phyloP scores from a whole-genome alignment of 345 rosid species.

The Eucalyptus cloeziana region DNA sequence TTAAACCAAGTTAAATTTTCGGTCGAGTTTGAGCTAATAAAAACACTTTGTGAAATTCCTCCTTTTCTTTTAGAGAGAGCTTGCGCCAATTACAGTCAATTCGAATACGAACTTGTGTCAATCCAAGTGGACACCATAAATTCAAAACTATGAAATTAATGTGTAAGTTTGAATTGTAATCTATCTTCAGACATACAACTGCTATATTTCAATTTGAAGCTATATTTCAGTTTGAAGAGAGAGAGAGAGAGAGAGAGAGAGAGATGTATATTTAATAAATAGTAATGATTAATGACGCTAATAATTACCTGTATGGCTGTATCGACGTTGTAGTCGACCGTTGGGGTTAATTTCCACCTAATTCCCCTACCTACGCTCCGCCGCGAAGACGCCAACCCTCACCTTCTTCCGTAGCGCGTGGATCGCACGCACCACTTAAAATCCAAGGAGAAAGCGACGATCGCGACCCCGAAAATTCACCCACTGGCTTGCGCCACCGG shows the following conservation, averaged over 20 bases:
- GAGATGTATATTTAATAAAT: not conserved
- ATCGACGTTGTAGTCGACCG: not conserved
- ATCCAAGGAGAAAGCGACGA: not conserved
- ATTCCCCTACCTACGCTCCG: not conserved
- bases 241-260: too few relatives aligned
- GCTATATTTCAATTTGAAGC: not conserved
- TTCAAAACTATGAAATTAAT: not conserved
- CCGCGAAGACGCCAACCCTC: not conserved
- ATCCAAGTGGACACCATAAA: fast-evolving
- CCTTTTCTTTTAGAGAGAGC: not conserved
- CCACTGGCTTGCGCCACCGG: not conserved
- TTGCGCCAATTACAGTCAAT: not conserved
- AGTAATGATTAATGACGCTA: not conserved
- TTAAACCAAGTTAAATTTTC: not conserved
- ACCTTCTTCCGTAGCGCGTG: not conserved
- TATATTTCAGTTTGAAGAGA: fast-evolving
- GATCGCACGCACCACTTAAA: not conserved
- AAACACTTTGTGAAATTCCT: not conserved
- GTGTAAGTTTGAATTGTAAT: not conserved
- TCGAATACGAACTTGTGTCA: not conserved
- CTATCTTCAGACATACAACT: not conserved
- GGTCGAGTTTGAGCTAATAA: fast-evolving
- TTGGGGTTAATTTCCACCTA: not conserved
- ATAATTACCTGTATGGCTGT: not conserved
- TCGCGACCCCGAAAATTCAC: not conserved